These are phyloP conservation scores for Staphylotrichum tortipilum DNA, from an alignment of 495 filamentous ascomycete genomes.

Conservation along the genomic window DNA sequence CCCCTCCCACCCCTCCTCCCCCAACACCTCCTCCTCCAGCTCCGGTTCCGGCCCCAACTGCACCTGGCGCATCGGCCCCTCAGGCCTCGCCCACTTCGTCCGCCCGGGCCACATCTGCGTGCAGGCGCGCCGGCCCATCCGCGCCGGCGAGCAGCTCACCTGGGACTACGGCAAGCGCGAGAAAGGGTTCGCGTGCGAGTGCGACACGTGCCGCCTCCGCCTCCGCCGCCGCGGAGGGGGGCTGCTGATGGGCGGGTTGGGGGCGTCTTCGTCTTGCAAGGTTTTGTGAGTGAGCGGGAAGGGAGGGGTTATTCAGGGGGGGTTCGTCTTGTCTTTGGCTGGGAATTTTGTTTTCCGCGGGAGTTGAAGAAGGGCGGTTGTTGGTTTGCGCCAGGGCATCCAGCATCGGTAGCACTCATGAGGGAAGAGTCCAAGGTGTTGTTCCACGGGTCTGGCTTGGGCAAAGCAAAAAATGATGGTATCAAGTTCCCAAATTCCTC, in stretches of 20 bases:
- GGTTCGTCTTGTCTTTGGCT: no score
- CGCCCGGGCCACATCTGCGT: slow-evolving; percentile 16
- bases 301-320: no score
- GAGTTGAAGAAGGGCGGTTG: no score
- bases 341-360: no score
- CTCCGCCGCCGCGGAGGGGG: no score
- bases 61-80: slow-evolving; percentile 16
- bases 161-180: slow-evolving; percentile 20
- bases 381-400: background rate
- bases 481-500: background rate
- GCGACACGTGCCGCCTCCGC: slow-evolving; percentile 17
- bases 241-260: background rate
- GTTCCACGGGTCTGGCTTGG: no score
- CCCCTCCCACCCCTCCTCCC: background rate
- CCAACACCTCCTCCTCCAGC: background rate
- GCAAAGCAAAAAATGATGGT: no score
- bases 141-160: slow-evolving; percentile 23
- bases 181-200: slow-evolving; percentile 18
- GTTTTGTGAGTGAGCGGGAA: slow-evolving; percentile 6
- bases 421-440: no score
- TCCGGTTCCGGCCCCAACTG: slow-evolving; percentile 18
- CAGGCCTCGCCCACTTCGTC: slow-evolving; percentile 15
- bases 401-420: background rate
- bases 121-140: slow-evolving; percentile 19
- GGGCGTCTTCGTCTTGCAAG: slow-evolving; percentile 3